Evolutionary conservation across 495 filamentous ascomycete genomes (phyloP), one percentile per base, ranked within the genome.

Genomic region (Penicillium chermesinum): DNA sequence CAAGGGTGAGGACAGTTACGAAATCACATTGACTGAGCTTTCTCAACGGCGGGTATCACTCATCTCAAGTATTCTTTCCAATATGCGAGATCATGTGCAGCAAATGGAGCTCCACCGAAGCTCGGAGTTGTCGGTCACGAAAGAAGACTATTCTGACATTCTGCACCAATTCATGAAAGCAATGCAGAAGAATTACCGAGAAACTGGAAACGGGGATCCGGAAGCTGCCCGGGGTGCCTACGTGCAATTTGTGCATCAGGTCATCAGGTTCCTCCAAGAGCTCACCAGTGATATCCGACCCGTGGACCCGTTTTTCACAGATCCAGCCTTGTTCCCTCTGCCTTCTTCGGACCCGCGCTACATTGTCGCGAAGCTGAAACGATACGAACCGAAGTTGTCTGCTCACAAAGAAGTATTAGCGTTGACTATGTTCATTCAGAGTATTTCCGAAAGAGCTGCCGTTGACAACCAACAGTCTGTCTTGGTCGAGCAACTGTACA

Each of bases 141-240:
- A 72, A 45, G 64, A 73, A 37, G 74, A 77, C 20, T 87, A 85
- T 52, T 70, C 66, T 6, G 69, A 76, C 32, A 54, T 84, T 12
- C 65, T 88, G 12, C 66, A 73, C 44, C 57, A 55, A 18, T 52
- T 87, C 52, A 87, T 87, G 84, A 65, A 61, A 9, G 69, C 80
- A 1, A 88, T 88, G 85, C 86, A 83, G 54, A 63, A 64, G 16
- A 85, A 86, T 49, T 87, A 86, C 47, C 72, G 78, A 46, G 81
- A 86, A 53, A 65, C 82, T 18, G 72, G 72, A 5, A 70, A 66
- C 37, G 65, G 62, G 15, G 49, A 63, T 17, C 47, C 55, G 10
- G 54, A 63, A 19, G 49, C 58, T 19, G 65, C 61, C 8, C 67
- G 71, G 39, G 76, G 80, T n/a, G 69, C 73, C 7, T 88, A 87